phyloP scores from a whole-genome alignment of 2,329 filamentous ascomycete genomes.

The Colletotrichum simmondsii region DNA sequence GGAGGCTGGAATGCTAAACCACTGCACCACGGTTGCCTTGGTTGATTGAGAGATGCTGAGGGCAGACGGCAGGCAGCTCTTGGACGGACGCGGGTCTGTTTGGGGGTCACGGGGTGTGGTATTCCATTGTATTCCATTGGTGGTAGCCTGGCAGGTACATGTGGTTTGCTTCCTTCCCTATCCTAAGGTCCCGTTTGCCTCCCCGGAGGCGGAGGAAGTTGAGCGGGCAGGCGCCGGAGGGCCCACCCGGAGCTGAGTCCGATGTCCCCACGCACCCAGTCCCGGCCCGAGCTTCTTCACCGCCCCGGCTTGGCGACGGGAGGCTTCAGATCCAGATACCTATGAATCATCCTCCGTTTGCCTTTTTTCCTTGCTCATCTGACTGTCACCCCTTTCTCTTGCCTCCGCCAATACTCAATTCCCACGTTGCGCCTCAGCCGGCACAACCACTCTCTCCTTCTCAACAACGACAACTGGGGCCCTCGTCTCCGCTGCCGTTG shows the following conservation, averaged over 20 bases:
- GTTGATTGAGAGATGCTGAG: constrained; percentile 9
- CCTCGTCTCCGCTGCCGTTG: not conserved
- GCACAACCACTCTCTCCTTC: not conserved
- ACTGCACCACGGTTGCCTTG: constrained; percentile 31
- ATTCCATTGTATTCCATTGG: not conserved
- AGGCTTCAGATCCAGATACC: constrained; percentile 1
- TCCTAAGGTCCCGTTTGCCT: constrained; percentile 22
- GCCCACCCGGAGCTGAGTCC: constrained; percentile 1
- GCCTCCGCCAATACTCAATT: not conserved
- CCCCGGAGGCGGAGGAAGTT: not conserved
- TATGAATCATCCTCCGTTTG: not conserved
- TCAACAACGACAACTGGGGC: not conserved
- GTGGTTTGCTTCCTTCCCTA: constrained; percentile 18
- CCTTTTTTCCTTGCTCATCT: not conserved
- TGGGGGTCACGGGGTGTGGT: not conserved
- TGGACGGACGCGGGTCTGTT: not conserved
- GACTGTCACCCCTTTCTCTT: not conserved
- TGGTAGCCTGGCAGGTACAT: not conserved
- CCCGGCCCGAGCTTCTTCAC: not conserved
- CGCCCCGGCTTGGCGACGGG: not conserved
- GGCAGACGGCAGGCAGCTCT: not conserved
- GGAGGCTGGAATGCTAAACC: constrained; percentile 35
- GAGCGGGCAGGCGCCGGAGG: constrained; percentile 4
- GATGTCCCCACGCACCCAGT: not conserved
- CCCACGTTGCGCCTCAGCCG: not conserved